Base-by-base conservation (phyloP, 441 rosid genomes). In the Cnidoscolus chayamansa region DNA sequence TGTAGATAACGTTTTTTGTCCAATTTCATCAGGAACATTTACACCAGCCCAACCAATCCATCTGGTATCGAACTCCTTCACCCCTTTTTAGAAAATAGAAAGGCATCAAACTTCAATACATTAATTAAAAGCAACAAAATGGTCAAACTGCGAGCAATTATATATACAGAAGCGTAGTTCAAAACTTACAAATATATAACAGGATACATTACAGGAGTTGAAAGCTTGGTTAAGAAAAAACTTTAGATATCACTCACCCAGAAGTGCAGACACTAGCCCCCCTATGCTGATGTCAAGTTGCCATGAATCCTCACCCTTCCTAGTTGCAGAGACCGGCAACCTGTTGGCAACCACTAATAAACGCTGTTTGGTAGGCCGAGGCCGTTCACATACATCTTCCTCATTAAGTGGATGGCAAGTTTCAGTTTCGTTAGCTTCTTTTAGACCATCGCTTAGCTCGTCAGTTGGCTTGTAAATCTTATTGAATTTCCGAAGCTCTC, bases 21-120 rank as follows among this genome's bases (percentile, higher is more conserved):
- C 96, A 73, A 75, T 74, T 71, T 84, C 89, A 82, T 90, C 96
- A 60, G 89, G 86, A 25, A 90, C 96, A 75, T 86, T 87, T 64
- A 88, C 96, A 66, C 96, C 96, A 70, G 96, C 93, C 96, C 93
- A 90, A 72, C 96, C 96, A 78, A 90, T 88, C 96, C 96, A 90
- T 71, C 87, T 88, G 59, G 93, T 86, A 72, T 90, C 93, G 66
- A 88, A 88, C 74, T 88, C 93, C 78, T 79, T 88, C 82, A 90
- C 86, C 64, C 96, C 96, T 90, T 81, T 25, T 68, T 67, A 72
- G 67, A 66, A 66, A 63, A 78, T 68, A 17, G 19, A 1, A 66
- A 53, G 20, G 45, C 10, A 13, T 30, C 53, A 49, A 77, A 63
- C 30, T 20, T 30, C 31, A 17, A 35, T 5, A 15, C 10, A 62